Base-by-base conservation (phyloP, 1,139 yeast species). In the Suhomyces chickasaworum region DNA sequence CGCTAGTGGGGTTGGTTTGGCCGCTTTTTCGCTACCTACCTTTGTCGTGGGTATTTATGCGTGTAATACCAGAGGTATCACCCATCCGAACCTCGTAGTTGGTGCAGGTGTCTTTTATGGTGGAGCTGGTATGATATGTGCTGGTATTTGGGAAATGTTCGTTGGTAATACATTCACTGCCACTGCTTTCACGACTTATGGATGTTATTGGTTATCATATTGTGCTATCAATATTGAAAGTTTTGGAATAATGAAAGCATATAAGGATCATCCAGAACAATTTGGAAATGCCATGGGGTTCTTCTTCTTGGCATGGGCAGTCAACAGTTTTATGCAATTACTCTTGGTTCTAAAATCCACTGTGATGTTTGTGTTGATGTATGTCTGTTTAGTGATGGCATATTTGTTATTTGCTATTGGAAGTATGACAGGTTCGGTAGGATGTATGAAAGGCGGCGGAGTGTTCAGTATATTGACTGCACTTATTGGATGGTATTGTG, bases 81-180 rank as follows among this genome's bases (percentile, higher is more conserved):
- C n/a, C n/a, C 30, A 22, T 7, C n/a, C 25, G 7, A 73, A 76
- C 52, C 71, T 81, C 30, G 84, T 81, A 46, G 73, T 86, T 42
- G 77, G 77, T n/a, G 64, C 73, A 15, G 65, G 70, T 16, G 59
- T 64, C 37, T 75, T 77, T 50, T 75, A 76, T 40, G 77, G 81
- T 12, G 83, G 83, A 9, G 60, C 66, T 0, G 72, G 71, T 20
- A 80, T 77, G 60, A 57, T 76, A 4, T 60, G 75, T 33, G 77
- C 78, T 7, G 84, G 84, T 4, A 63, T 75, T 50, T 79, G 81
- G 81, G 83, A 78, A 57, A 59, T 79, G 46, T 53, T 60, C 30
- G 54, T 59, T 38, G 66, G 65, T 1, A 71, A 71, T 54, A 56
- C 69, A 22, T 71, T 68, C 48, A 75, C 71, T 32, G 72, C 70